A percentile compares a stretch with the other conserved stretches of the same genome.
These are phyloP conservation scores for Calonectria naviculata DNA, from an alignment of 2,329 filamentous ascomycete species.

Conservation along the genomic window DNA sequence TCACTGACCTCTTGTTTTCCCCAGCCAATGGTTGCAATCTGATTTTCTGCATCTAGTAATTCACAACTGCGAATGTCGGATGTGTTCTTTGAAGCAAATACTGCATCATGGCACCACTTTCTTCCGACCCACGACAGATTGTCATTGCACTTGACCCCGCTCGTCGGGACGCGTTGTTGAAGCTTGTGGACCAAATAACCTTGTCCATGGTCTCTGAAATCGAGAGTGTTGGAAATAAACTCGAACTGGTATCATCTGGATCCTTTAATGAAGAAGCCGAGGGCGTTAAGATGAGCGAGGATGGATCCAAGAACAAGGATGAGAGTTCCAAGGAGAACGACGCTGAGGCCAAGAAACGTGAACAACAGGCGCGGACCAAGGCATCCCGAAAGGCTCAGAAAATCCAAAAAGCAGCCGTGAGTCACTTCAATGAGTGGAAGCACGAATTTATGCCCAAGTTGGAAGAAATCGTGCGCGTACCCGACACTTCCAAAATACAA, in stretches of 20 bases:
- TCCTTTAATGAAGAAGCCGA: slow-evolving; percentile 27
- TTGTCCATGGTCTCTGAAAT: slow-evolving; percentile 65
- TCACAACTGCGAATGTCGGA: background rate
- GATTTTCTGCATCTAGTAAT: background rate
- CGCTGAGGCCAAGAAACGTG: slow-evolving; percentile 19
- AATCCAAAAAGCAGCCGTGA: slow-evolving; percentile 66
- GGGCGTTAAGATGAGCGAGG: slow-evolving; percentile 5
- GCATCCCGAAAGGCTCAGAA: slow-evolving; percentile 41
- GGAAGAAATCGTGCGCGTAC: slow-evolving; percentile 71
- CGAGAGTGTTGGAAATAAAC: slow-evolving; percentile 49
- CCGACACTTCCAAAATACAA: slow-evolving; percentile 59
- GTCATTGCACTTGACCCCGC: slow-evolving; percentile 65
- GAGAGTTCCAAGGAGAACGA: slow-evolving; percentile 20
- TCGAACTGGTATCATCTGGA: slow-evolving; percentile 41
- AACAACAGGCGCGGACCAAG: slow-evolving; percentile 26
- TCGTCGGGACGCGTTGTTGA: slow-evolving; percentile 62
- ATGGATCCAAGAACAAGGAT: slow-evolving; percentile 1
- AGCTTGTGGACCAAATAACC: slow-evolving; percentile 63
- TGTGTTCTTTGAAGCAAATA: background rate
- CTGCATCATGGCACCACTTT: slow-evolving; percentile 62
- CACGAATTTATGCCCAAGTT: slow-evolving; percentile 76
- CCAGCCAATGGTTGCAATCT: background rate
- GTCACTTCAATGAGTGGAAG: slow-evolving; percentile 83
- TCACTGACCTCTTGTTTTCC: slow-evolving; percentile 14
- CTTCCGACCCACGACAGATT: slow-evolving; percentile 65